These are phyloP conservation scores for Tolypocladium ovalisporum DNA, from an alignment of 2,329 filamentous ascomycete genomes.

Conservation along the genomic window DNA sequence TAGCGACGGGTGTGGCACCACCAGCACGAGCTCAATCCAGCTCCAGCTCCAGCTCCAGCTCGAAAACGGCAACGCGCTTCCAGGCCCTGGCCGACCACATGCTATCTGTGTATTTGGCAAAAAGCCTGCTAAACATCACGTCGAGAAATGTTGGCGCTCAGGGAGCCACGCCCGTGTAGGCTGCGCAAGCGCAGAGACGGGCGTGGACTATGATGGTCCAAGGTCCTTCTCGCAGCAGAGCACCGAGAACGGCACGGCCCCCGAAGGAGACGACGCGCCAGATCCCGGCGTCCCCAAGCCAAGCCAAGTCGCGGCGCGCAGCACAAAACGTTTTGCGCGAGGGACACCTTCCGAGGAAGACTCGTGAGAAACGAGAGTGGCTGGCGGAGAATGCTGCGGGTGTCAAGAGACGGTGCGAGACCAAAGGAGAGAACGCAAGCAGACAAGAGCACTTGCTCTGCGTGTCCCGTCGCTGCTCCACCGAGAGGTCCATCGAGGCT, in stretches of 20 bases:
- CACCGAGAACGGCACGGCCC: neutral
- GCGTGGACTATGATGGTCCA: constrained; percentile 45
- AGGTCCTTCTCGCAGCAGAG: constrained; percentile 30
- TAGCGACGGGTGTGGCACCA: neutral
- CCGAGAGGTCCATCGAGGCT: neutral
- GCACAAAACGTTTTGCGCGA: constrained; percentile 23
- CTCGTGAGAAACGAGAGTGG: constrained; percentile 21
- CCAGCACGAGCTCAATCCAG: neutral
- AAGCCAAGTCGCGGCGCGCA: constrained; percentile 23
- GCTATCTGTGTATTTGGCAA: no score
- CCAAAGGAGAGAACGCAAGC: neutral
- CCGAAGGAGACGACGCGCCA: neutral
- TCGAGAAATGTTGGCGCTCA: constrained; percentile 31
- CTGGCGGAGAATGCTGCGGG: constrained; percentile 18
- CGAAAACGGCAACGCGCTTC: neutral
- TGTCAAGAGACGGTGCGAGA: no score
- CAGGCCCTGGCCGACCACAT: neutral
- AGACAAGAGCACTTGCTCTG: neutral
- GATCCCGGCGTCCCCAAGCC: constrained; percentile 15
- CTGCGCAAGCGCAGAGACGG: constrained; percentile 18
- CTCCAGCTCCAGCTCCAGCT: neutral
- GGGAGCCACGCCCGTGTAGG: constrained; percentile 40
- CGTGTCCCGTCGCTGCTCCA: neutral
- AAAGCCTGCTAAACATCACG: no score
- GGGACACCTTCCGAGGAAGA: constrained; percentile 24